phyloP scores from a whole-genome alignment of 306 rosid species.

The Astragalus membranaceus region DNA sequence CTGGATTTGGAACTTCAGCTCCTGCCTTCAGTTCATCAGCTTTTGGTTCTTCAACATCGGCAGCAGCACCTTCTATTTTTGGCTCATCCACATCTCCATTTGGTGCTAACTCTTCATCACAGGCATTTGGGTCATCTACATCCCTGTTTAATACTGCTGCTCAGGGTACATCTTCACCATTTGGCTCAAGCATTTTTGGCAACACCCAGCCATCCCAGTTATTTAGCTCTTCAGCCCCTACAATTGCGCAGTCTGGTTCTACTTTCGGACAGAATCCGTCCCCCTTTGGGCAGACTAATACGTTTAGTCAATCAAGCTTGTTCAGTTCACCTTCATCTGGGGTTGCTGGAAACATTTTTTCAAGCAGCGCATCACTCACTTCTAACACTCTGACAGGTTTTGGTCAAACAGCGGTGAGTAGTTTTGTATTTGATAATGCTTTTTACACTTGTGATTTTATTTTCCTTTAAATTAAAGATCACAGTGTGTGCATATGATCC shows the following conservation, averaged over 20 bases:
- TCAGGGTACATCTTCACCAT: slow-evolving; percentile 43
- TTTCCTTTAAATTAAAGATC: not conserved
- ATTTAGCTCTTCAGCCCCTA: slow-evolving; percentile 46
- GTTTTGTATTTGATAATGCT: not conserved
- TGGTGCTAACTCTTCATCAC: no score
- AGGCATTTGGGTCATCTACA: no score
- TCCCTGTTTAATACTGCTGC: slow-evolving; percentile 44
- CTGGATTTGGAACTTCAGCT: slow-evolving; percentile 45
- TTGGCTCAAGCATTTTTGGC: slow-evolving; percentile 44
- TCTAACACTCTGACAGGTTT: slow-evolving; percentile 45
- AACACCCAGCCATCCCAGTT: slow-evolving; percentile 51
- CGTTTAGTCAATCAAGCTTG: slow-evolving; percentile 36
- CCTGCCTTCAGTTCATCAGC: slow-evolving; percentile 58
- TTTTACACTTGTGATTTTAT: not conserved
- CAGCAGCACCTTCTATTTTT: slow-evolving; percentile 42
- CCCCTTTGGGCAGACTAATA: slow-evolving; percentile 45
- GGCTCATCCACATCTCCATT: slow-evolving; percentile 40
- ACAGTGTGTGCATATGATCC: not conserved
- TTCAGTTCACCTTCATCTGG: slow-evolving; percentile 54
- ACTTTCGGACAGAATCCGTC: slow-evolving; percentile 47
- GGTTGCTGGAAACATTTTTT: slow-evolving; percentile 47
- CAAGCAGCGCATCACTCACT: slow-evolving; percentile 43
- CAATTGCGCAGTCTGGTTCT: slow-evolving; percentile 43
- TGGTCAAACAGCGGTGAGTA: slow-evolving; percentile 60
- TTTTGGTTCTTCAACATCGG: slow-evolving; percentile 43